Base-by-base conservation (phyloP, 2,329 filamentous ascomycete species). In the Colletotrichum camelliae region DNA sequence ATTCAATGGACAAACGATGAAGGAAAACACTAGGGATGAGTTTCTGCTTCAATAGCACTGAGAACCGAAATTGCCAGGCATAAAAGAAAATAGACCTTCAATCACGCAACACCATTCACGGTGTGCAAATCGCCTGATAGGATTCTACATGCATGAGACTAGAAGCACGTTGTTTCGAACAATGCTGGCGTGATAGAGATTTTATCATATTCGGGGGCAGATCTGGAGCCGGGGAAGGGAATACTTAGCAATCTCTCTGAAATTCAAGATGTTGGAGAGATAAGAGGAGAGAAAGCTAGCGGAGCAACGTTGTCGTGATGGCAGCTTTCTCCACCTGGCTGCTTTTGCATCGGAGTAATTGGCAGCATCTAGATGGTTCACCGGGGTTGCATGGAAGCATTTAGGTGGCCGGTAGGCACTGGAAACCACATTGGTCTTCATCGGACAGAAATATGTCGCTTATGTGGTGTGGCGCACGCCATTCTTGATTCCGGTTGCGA, bases 11-110 rank as follows among this genome's bases (percentile, higher is more conserved):
- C n/a, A 48, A 12, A 48, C 9, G 18, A 0, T 12, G 9, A 0
- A 48, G 39, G 3, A 33, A 2, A 33, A 48, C 39, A n/a, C 39
- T 7, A 48, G 18, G n/a, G 18, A 48, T 48, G 39, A 7, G n/a
- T n/a, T 3, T n/a, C 39, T 12, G 39, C 39, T 48, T 48, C 39
- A 48, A 21, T 48, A 5, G n/a, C 18, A n/a, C 18, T n/a, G 18
- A n/a, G n/a, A n/a, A 10, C 1, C 9, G 18, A n/a, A 12, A 48
- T 0, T 0, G 6, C n/a, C 18, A n/a, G 39, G 39, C 18, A n/a
- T 48, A n/a, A 48, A n/a, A 48, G 18, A 48, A 10, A 48, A 18
- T 12, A 48, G 9, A n/a, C n/a, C 9, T 21, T 21, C 39, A 12
- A 48, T n/a, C 39, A 48, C 39, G 39, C 39, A 48, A 48, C 39